Evolutionary conservation across 169 alveolate genomes (phyloP), one percentile per base, ranked within the genome.

Genomic region (Perkinsus marinus): DNA sequence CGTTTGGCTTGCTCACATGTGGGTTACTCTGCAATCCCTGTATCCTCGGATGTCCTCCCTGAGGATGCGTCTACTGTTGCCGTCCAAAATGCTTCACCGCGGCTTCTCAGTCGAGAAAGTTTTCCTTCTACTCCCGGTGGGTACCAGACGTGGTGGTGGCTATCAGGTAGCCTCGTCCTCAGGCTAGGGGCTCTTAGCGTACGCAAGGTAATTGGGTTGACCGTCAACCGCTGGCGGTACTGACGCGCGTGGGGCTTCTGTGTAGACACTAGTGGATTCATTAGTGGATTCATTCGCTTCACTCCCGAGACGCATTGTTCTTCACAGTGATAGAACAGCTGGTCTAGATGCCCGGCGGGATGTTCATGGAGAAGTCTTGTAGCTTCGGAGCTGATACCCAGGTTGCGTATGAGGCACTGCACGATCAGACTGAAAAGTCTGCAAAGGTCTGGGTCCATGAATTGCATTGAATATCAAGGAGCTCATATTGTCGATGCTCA

Each of bases 181-280:
- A 97, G 97, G 93, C 93, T 97, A n/a, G 99, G 98, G 36, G 98
- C 97, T 94, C 97, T 97, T 39, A 98, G 99, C 22, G 95, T 98
- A 10, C 95, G 98, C 22, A 95, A 97, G 91, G 96, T 96, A 57
- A 57, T 13, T 6, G 79, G 26, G 79, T 57, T 16, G 79, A n/a
- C 34, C 79, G 22, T 2, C 7, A 7, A 2, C 26, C n/a, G n/a
- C n/a, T n/a, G n/a, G n/a, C n/a, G n/a, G n/a, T n/a, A n/a, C n/a
- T n/a, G n/a, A 26, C 22, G 22, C 7, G 26, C 26, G 22, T 13
- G 7, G 34, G 34, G 36, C 37, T 2, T 26, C 79, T 57, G 34
- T 13, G 22, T 30, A 57, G 79, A 57, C 22, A 30, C 79, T 57
- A 30, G 79, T 0, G 34, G 22, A 30, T 16, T 30, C 79, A 13